Evolutionary conservation across 2,329 filamentous ascomycete species (phyloP).

Genomic region (Penicillium sp.): DNA sequence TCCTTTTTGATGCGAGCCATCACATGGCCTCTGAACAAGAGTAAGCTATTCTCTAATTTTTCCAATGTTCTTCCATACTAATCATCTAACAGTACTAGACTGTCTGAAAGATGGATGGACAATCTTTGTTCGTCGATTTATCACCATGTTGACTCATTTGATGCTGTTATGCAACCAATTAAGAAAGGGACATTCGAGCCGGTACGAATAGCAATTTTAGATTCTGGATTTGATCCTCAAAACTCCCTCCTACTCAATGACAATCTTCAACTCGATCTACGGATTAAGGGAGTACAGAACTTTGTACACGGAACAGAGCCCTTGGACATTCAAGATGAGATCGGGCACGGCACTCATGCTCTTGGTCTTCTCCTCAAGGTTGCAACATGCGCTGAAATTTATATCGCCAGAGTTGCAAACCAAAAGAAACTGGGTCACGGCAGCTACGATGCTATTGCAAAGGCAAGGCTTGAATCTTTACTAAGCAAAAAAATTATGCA

Average conservation of each 20-base stretch:
- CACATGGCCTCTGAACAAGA: not conserved
- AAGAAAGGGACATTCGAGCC: not conserved
- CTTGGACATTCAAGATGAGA: not conserved
- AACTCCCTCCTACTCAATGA: not conserved
- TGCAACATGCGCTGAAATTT: conserved; percentile 15
- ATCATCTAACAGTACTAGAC: not conserved
- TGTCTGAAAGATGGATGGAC: not conserved
- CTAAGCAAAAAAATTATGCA: not conserved
- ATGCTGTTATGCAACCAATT: not conserved
- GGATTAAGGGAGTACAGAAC: not conserved
- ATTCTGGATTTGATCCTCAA: not conserved
- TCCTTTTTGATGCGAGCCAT: not conserved
- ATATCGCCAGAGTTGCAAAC: conserved; percentile 12
- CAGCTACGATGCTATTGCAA: not conserved
- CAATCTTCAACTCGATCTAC: not conserved
- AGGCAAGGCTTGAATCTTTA: not conserved
- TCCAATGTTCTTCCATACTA: not conserved
- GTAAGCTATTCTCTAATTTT: not conserved
- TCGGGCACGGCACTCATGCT: conserved; percentile 16
- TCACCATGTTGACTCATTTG: not conserved
- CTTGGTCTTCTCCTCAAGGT: conserved; percentile 13
- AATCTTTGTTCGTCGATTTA: not conserved
- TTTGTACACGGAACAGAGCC: not conserved
- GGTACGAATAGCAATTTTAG: conserved; percentile 6
- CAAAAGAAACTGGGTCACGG: not conserved